A percentile compares a stretch with the other conserved stretches of the same genome.
phyloP scores from a whole-genome alignment of 768 basidiomycete genomes.

The Scleroderma citrinum region DNA sequence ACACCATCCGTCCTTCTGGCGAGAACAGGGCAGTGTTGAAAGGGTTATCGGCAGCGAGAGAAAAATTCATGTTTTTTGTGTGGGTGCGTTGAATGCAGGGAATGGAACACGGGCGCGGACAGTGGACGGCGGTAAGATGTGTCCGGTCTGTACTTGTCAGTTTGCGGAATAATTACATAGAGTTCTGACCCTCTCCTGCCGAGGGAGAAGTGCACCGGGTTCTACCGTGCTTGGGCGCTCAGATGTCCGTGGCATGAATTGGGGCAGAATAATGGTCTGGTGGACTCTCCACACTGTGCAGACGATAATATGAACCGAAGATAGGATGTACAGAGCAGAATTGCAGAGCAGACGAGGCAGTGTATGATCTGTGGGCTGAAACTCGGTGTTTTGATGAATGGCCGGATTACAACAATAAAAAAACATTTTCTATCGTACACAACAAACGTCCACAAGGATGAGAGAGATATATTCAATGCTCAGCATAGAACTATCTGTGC shows the following conservation, averaged over 20 bases:
- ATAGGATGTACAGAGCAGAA: not conserved
- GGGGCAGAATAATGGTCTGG: not conserved
- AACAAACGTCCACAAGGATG: no score
- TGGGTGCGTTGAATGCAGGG: not conserved
- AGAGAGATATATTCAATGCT: slow-evolving; percentile 4
- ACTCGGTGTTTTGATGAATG: not conserved
- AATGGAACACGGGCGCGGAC: not conserved
- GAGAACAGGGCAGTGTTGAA: slow-evolving; percentile 28
- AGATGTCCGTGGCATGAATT: slow-evolving; percentile 4
- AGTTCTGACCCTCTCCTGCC: slow-evolving; percentile 7
- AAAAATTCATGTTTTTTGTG: slow-evolving; percentile 23
- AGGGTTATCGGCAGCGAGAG: slow-evolving; percentile 25
- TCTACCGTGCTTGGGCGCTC: slow-evolving; percentile 29
- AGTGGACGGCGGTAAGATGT: slow-evolving; percentile 9
- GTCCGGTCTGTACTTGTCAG: not conserved
- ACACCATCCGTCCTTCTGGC: slow-evolving; percentile 22
- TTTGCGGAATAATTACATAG: slow-evolving; percentile 3
- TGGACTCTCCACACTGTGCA: slow-evolving; percentile 1
- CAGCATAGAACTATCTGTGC: slow-evolving; percentile 11
- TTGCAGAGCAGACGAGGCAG: slow-evolving; percentile 19
- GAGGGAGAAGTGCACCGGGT: slow-evolving; percentile 26
- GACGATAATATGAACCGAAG: no score
- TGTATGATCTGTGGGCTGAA: slow-evolving; percentile 19
- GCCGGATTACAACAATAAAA: not conserved
- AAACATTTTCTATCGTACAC: no score